Base-by-base conservation (phyloP, 2,329 filamentous ascomycete genomes). In the Cladophialophora carrionii region DNA sequence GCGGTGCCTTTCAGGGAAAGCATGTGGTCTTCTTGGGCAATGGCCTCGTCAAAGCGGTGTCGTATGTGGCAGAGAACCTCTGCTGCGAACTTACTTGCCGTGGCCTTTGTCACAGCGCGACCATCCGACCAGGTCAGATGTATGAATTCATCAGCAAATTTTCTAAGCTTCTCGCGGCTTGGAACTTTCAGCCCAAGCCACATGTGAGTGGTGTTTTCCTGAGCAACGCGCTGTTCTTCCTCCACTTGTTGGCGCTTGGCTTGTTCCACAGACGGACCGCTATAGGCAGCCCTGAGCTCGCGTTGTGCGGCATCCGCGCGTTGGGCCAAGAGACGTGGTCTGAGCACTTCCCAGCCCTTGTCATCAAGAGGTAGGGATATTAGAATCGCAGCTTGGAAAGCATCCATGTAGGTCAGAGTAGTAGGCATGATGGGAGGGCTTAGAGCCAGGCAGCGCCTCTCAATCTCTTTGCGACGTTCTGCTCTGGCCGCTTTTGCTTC, bases 121-220 rank as follows among this genome's bases (percentile, higher is more conserved):
- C 88, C 89, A 56, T 84, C 81, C 31, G 82, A 80, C 90, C 90
- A 94, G 46, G 79, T 80, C 64, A 86, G 81, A 29, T 81, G 80
- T 70, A 92, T 90, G 65, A 88, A 84, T 54, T 91, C 87, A 68
- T 92, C 88, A 8, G 90, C 90, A 76, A 88, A 88, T 51, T 80
- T 78, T 68, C 84, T 84, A 65, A 94, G 85, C 58, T 82, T 84
- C 59, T 86, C 83, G 54, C 89, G 86, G 29, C 92, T 78, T 1
- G 89, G 87, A 29, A 84, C 83, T 74, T 93, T 90, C 17, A 84
- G 77, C 62, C 89, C 85, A 71, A 92, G 88, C 86, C 89, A 92
- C 70, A 89, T 85, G 65, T 84, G 82, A 68, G 91, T 89, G 46
- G 86, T 79, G 32, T 84, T 81, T 68, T 89, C 86, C 72, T 86